phyloP scores from a whole-genome alignment of 2,329 filamentous ascomycete genomes.

The Trichoderma breve region DNA sequence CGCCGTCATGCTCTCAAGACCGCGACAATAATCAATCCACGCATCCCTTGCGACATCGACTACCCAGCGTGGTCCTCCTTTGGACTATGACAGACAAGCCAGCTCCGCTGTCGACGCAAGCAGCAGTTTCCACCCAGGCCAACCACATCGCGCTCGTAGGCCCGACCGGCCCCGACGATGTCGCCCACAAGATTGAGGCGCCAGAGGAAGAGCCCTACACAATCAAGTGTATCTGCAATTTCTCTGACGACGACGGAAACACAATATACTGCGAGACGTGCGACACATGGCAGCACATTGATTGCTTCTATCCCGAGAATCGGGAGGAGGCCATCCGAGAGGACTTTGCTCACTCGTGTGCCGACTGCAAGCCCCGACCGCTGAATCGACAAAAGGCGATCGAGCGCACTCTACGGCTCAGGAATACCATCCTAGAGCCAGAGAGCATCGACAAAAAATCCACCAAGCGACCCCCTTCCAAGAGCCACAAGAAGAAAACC shows the following conservation, averaged over 20 bases:
- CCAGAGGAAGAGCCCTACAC: slow-evolving; percentile 79
- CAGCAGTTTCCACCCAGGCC: slow-evolving; percentile 55
- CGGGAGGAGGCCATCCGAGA: slow-evolving; percentile 68
- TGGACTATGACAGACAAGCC: slow-evolving; percentile 64
- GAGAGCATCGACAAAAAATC: slow-evolving; percentile 65
- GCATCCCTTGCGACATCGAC: slow-evolving; percentile 37
- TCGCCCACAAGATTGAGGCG: slow-evolving; percentile 48
- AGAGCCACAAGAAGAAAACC: slow-evolving; percentile 83
- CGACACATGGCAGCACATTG: slow-evolving; percentile 97
- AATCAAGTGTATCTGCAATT: slow-evolving; percentile 97
- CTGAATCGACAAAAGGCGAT: slow-evolving; percentile 73
- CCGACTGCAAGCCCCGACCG: slow-evolving; percentile 77
- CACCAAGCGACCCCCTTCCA: slow-evolving; percentile 71
- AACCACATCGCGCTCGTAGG: slow-evolving; percentile 37
- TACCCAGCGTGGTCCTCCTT: slow-evolving; percentile 42
- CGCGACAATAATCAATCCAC: slow-evolving; percentile 48
- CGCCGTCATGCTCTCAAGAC: slow-evolving; percentile 60
- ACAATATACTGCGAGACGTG: slow-evolving; percentile 96
- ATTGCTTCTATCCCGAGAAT: slow-evolving; percentile 84
- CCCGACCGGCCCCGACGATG: slow-evolving; percentile 41
- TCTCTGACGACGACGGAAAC: slow-evolving; percentile 91
- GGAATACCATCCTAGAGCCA: slow-evolving; percentile 39
- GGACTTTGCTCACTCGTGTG: slow-evolving; percentile 78
- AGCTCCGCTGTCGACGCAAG: slow-evolving; percentile 52
- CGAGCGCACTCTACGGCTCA: slow-evolving; percentile 65